Percentiles rank a stretch among this genome's conserved stretches.
These are phyloP conservation scores for Clarireedia homoeocarpa DNA, from an alignment of 2,329 filamentous ascomycete species.

Conservation along the genomic window DNA sequence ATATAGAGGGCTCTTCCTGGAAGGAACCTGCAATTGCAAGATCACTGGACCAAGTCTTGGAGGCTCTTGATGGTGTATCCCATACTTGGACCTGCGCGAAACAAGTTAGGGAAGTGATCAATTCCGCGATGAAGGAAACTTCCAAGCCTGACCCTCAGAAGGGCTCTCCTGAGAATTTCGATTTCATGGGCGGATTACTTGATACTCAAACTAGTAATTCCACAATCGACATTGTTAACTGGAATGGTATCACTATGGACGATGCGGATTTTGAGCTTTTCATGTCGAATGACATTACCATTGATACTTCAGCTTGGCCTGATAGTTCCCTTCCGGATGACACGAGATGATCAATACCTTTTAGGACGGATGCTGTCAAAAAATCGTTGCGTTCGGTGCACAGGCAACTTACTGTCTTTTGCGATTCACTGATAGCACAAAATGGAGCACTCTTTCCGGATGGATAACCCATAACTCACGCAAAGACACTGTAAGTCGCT, in stretches of 20 bases:
- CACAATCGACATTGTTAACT: conserved; percentile 6
- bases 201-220: neutral
- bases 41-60: conserved; percentile 40
- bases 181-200: conserved; percentile 15
- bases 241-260: conserved; percentile 7
- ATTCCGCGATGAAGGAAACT: conserved; percentile 12
- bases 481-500: neutral
- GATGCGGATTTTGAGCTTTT: conserved; percentile 10
- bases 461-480: no score
- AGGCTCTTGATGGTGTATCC: conserved; percentile 45
- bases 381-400: no score
- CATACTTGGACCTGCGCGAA: conserved; percentile 40
- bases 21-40: conserved; percentile 40
- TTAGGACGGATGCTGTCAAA: no score
- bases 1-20: conserved; percentile 32
- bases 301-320: conserved; percentile 5
- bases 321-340: neutral
- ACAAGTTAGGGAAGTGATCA: conserved; percentile 34
- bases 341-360: no score
- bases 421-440: neutral
- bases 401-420: neutral
- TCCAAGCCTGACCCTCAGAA: conserved; percentile 1
- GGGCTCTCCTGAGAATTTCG: conserved; percentile 14
- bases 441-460: neutral
- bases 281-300: conserved; percentile 5